Conservation (phyloP, 345 rosid species). For the Hibiscus trionum region DNA sequence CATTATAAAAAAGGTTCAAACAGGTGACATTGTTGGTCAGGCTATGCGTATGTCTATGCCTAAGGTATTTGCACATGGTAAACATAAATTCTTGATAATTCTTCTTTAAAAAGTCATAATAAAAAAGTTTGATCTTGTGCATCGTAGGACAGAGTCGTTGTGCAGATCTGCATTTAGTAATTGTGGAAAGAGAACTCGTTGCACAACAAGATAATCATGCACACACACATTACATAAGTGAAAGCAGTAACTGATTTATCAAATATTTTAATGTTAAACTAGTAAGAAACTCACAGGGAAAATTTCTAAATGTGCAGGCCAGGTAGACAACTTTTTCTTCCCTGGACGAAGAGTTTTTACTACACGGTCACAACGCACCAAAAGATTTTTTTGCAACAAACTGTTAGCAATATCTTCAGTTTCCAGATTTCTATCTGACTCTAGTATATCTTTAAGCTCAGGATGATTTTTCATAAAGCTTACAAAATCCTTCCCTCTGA, state of each 20-base stretch:
- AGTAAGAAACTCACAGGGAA: constrained; percentile 61
- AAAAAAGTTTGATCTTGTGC: too few species aligned
- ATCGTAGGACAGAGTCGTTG: too few species aligned
- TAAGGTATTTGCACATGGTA: too few species aligned
- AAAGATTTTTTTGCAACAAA: constrained; percentile 70
- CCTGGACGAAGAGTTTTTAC: constrained; percentile 98
- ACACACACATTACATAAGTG: not conserved
- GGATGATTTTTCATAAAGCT: constrained; percentile 71
- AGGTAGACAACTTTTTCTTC: constrained; percentile 90
- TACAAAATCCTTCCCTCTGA: constrained; percentile 86
- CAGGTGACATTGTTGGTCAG: too few species aligned
- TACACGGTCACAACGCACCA: constrained; percentile 96
- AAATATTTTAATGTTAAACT: not conserved
- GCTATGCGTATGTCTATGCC: too few species aligned
- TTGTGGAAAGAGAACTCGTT: not conserved
- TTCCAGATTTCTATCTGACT: constrained; percentile 61
- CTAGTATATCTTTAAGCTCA: constrained; percentile 73
- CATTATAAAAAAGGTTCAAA: too few species aligned
- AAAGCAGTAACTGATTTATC: not conserved
- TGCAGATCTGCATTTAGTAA: too few species aligned
- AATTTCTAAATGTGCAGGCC: constrained; percentile 98
- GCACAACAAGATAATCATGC: not conserved
- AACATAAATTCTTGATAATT: too few species aligned
- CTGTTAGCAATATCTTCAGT: constrained; percentile 77
- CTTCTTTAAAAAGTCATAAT: too few species aligned